Evolutionary conservation across 768 basidiomycete species (phyloP), one percentile per base, ranked within the genome.

Genomic region (Lactarius psammicola): DNA sequence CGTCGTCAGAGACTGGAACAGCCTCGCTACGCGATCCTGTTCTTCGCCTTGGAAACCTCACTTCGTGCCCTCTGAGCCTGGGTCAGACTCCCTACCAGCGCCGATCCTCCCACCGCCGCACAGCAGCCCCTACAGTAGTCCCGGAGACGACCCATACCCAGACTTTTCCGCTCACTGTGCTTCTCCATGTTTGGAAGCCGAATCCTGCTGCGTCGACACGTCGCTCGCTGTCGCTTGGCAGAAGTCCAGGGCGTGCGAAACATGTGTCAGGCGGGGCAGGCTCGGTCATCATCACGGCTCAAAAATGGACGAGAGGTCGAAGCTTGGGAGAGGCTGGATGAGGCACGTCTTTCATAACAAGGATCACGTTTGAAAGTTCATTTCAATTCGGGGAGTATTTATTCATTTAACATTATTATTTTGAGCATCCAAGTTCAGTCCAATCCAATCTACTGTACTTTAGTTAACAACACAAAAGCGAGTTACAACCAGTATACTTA

Each of bases 1-100:
- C 13, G 31, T 63, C 40, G 23, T 56, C 31, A 56, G 62, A 34
- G 33, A 63, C 15, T 56, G 55, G 62, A 40, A 46, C n/a, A 44
- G 15, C 13, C 31, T 63, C 28, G 20, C 40, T 23, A 9, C n/a
- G 18, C 55, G 17, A 44, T 33, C 55, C 23, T 42, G 30, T 49
- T 56, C 54, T 42, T 9, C 62, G 13, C 62, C 62, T 17, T 31
- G 31, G 55, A 56, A 23, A 34, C 55, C 55, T 7, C 49, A 26
- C 61, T 34, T 33, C 3, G 40, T 44, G 4, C 61, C 61, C 7
- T 28, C 31, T 10, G 42, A 56, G 28, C 30, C 15, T 8, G 40
- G 31, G 11, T 40, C n/a, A 6, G 11, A 6, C 18, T 42, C n/a
- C 33, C 10, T 42, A 3, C 54, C 30, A 13, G 11, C 20, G 38